Conservation (phyloP, 176 grass and related monocot species). For the Musa schizocarpa region DNA sequence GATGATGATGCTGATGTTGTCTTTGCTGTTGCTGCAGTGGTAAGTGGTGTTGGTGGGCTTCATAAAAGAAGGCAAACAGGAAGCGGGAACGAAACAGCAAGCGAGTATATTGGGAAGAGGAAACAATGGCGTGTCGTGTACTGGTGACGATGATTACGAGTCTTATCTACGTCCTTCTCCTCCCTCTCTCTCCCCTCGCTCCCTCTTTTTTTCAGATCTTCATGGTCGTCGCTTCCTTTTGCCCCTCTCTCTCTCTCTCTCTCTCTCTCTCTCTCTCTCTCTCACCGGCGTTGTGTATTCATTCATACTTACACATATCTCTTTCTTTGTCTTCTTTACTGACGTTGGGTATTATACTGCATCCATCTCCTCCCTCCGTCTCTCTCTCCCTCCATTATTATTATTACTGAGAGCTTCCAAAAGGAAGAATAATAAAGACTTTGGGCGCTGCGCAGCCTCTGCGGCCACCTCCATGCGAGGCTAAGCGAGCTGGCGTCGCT, state of each 20-base stretch:
- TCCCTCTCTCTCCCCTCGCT: no score
- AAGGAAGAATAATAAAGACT: conserved; percentile 3
- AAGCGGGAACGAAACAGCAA: neutral
- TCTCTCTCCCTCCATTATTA: no score
- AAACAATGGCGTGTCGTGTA: conserved; percentile 2
- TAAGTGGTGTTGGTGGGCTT: neutral
- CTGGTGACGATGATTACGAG: neutral
- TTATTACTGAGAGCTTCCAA: neutral
- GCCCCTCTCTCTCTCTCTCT: neutral
- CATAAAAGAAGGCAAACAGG: neutral
- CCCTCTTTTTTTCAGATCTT: no score
- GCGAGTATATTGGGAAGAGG: conserved; percentile 5
- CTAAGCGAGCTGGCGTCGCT: conserved; percentile 31
- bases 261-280: neutral
- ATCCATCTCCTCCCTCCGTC: no score
- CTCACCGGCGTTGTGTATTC: neutral
- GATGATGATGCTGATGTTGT: neutral
- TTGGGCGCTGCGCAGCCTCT: neutral
- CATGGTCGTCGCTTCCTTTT: no score
- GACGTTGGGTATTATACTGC: no score
- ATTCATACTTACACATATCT: no score
- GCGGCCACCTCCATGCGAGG: neutral
- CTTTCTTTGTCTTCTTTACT: no score
- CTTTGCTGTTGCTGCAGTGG: neutral
- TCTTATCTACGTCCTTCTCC: neutral